A percentile compares a stretch with the other conserved stretches of the same genome.
phyloP scores from a whole-genome alignment of 176 grass and related monocot genomes.

The Canna indica region DNA sequence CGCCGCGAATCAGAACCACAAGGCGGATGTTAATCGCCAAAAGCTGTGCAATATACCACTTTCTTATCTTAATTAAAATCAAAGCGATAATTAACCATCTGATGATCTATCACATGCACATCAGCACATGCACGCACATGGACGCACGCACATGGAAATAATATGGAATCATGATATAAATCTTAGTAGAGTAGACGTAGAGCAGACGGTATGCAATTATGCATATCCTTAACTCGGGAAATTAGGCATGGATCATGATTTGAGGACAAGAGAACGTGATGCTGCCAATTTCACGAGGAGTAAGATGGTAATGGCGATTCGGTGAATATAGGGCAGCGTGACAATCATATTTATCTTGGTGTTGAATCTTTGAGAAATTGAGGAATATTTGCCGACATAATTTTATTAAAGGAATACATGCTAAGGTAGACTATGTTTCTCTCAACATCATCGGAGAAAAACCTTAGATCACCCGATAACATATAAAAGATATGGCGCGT shows the following conservation, averaged over 20 bases:
- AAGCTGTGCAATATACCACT: neutral
- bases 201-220: neutral
- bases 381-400: too few species aligned
- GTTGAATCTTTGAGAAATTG: too few species aligned
- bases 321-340: neutral
- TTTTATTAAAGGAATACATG: too few species aligned
- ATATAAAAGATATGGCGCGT: too few species aligned
- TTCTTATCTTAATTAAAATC: neutral
- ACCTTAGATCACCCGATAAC: too few species aligned
- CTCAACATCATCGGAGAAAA: too few species aligned
- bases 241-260: neutral
- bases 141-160: neutral
- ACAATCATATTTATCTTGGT: neutral
- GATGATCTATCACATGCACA: neutral
- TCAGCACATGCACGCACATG: neutral
- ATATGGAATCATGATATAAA: neutral
- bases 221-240: neutral
- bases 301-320: neutral
- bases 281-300: neutral
- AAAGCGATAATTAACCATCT: neutral
- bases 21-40: neutral
- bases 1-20: neutral
- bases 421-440: too few species aligned
- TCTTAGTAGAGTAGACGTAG: neutral
- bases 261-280: conserved; percentile 2